These are phyloP conservation scores for Globisporangium cederbergense DNA, from an alignment of 352 stramenopile genomes.

Conservation along the genomic window DNA sequence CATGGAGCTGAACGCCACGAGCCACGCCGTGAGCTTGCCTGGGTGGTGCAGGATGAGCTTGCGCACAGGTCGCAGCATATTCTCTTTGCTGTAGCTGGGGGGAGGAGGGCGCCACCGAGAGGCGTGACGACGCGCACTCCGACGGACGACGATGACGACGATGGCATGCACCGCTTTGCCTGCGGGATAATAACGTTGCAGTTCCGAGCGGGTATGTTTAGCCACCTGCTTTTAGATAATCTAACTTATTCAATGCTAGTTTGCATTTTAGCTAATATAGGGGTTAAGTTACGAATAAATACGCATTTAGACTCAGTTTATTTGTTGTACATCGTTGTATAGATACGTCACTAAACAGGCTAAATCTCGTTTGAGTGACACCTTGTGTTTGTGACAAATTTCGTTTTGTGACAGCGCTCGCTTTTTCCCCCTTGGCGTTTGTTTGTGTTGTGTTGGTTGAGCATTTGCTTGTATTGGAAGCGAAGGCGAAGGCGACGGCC, in stretches of 20 bases:
- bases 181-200: not conserved
- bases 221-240: not conserved
- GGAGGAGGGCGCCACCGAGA: not conserved
- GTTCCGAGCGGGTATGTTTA: not conserved
- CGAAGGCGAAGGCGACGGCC: not conserved
- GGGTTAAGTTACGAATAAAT: not conserved
- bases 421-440: not conserved
- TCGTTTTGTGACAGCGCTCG: not conserved
- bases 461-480: not conserved
- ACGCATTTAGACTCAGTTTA: not conserved
- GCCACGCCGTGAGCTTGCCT: conserved; percentile 36
- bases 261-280: not conserved
- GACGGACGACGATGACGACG: not conserved
- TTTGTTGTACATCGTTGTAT: not conserved
- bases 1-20: conserved; percentile 54
- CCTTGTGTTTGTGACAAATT: not conserved
- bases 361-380: not conserved
- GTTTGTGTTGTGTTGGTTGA: not conserved
- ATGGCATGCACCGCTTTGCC: not conserved
- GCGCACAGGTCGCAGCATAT: conserved; percentile 30
- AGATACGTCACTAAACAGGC: not conserved
- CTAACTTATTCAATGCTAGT: not conserved
- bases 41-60: conserved; percentile 66
- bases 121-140: not conserved
- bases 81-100: not conserved